phyloP scores from a whole-genome alignment of 176 grass and related monocot genomes.

The Panicum miliaceum region DNA sequence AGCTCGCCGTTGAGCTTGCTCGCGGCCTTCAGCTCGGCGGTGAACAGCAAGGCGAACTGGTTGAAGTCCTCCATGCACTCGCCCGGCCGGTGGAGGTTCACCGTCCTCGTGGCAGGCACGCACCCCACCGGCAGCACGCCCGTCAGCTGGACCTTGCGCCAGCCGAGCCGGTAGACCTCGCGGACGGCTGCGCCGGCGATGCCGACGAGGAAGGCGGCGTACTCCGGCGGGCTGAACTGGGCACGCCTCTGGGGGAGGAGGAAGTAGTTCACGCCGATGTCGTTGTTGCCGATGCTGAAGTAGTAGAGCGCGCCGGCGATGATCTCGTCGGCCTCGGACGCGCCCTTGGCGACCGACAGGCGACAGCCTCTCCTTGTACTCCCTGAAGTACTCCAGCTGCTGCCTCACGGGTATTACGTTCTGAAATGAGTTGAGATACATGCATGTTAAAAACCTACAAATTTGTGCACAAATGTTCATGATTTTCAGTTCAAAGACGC shows the following conservation, averaged over 20 bases:
- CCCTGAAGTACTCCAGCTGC: conserved; percentile 57
- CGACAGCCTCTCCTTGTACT: conserved; percentile 48
- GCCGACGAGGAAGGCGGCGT: conserved; percentile 44
- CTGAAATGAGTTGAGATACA: conserved; percentile 29
- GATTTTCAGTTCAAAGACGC: no score
- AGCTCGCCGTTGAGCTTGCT: conserved; percentile 39
- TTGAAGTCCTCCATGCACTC: conserved; percentile 58
- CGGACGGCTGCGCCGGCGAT: conserved; percentile 29
- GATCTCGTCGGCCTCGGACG: conserved; percentile 23
- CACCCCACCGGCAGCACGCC: conserved; percentile 57
- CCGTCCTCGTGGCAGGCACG: conserved; percentile 38
- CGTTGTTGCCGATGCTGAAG: conserved; percentile 64
- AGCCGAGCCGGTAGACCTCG: conserved; percentile 38
- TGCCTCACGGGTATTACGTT: conserved; percentile 46
- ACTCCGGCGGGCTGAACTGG: conserved; percentile 49
- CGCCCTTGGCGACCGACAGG: conserved; percentile 32
- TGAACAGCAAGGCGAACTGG: conserved; percentile 42
- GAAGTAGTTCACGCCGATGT: conserved; percentile 66
- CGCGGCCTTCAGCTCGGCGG: conserved; percentile 31
- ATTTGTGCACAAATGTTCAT: not conserved
- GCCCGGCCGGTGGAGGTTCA: conserved; percentile 17
- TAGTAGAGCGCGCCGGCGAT: conserved; percentile 50
- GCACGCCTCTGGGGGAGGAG: not conserved
- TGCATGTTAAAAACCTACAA: not conserved
- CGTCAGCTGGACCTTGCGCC: conserved; percentile 45